Base-by-base conservation (phyloP, 2,329 filamentous ascomycete species). In the Pseudopithomyces chartarum region DNA sequence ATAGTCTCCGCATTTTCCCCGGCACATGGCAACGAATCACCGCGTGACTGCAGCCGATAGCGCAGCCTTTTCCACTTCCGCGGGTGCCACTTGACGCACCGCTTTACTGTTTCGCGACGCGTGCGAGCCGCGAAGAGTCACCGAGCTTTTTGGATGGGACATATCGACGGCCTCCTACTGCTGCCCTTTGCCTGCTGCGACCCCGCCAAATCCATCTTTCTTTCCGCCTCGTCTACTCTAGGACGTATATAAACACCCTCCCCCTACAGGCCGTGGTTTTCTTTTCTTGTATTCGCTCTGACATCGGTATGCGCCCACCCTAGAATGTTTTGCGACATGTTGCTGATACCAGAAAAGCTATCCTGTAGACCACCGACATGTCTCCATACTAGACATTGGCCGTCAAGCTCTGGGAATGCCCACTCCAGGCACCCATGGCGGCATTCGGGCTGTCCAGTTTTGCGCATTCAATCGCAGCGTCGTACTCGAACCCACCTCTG, bases 361-460 rank as follows among this genome's bases (percentile, higher is more conserved):
- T 51, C 52, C 44, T 58, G 54, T 55, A 67, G 59, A 57, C 39
- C 36, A 60, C 49, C 56, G 56, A 61, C 58, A 74, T 74, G 71
- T 63, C 68, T 56, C 69, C 53, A 47, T 68, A 53, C 56, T 74
- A 72, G 62, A 59, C 64, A 57, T 64, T 66, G 38, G 43, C 36
- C 65, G 65, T 55, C 58, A 23, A 52, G 40, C 54, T 48, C 60
- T 65, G 71, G 70, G 66, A n/a, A 73, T 75, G 72, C 70, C 58
- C 62, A 60, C 55, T 50, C 50, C 67, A 67, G 66, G 61, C 65
- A 60, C 63, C 64, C 69, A 76, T 76, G 74, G 73, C 73, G 63
- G 71, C 66, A 56, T 65, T 67, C 55, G 67, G 58, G 61, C 63
- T 66, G 59, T 59, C 66, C 53, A 54, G 61, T 47, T 38, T 62